Evolutionary conservation across 176 grass and related monocot species (phyloP).

Genomic region (Guadua angustifolia): DNA sequence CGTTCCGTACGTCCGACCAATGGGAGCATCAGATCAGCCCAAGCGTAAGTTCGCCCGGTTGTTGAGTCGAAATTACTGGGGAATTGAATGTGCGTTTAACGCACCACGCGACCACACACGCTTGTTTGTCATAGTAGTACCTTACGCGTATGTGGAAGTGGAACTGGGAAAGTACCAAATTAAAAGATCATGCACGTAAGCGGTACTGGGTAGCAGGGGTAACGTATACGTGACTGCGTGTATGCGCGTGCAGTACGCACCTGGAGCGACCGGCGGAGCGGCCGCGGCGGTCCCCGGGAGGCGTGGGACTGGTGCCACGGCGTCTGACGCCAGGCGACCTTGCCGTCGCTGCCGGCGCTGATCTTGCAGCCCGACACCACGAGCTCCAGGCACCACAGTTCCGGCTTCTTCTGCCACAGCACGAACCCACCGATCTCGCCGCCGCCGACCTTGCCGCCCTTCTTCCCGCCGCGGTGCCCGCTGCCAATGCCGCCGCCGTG

Average conservation of each 20-base stretch:
- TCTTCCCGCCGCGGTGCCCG: slow-evolving; percentile 46
- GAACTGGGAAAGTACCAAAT: neutral
- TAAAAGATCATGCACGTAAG: neutral
- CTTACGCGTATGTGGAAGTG: neutral
- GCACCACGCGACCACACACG: neutral
- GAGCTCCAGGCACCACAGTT: slow-evolving; percentile 96
- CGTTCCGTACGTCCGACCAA: neutral
- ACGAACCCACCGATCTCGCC: slow-evolving; percentile 98
- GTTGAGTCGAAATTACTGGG: neutral
- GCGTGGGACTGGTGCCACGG: slow-evolving; percentile 98
- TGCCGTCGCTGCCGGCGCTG: slow-evolving; percentile 95
- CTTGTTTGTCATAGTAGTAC: neutral
- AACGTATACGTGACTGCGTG: slow-evolving; percentile 22
- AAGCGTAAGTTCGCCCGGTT: neutral
- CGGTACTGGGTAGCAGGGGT: slow-evolving; percentile 1
- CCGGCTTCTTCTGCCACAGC: slow-evolving; percentile 97
- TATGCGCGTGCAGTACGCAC: slow-evolving; percentile 43
- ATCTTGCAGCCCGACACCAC: slow-evolving; percentile 99
- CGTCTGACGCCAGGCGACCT: slow-evolving; percentile 95
- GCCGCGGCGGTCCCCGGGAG: slow-evolving; percentile 85
- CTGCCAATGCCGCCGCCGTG: neutral
- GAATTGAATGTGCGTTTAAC: neutral
- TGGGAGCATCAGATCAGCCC: neutral
- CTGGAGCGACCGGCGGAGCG: slow-evolving; percentile 94
- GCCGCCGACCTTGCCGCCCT: slow-evolving; percentile 35